Base-by-base conservation (phyloP, 169 alveolate genomes). In the Plasmodium chabaudi region DNA sequence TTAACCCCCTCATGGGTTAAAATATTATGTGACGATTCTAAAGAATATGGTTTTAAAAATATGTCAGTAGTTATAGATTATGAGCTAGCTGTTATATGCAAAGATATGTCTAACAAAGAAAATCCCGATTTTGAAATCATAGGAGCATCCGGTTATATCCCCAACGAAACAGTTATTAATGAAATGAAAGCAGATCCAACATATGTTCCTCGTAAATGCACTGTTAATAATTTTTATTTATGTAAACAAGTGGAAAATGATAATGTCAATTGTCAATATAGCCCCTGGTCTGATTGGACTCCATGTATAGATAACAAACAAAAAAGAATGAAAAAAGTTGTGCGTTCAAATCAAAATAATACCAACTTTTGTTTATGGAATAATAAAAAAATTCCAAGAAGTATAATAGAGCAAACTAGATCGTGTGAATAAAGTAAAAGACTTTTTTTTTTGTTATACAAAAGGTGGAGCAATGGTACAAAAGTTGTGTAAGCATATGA, bases 31-130 rank as follows among this genome's bases (percentile, higher is more conserved):
- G 90, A 82, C 46, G 56, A 82, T 55, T 82, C 90, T 10, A 44
- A 55, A 39, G 72, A 67, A 21, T 12, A 34, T 17, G 90, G 90
- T 13, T 82, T 82, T 70, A 82, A 82, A 82, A 39, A 71, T 42
- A 82, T 82, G 90, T 82, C 90, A 1, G 90, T 82, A 27, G 69
- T 82, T 15, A 82, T 82, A 10, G 90, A 82, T 27, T 82, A 82
- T n/a, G 90, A 82, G 47, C 21, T 82, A 49, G 84, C 86, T 53
- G 90, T 82, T 53, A 12, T 82, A 7, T 82, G 90, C 15, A 55
- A 82, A 59, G 84, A 82, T 4, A 72, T 13, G 69, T 5, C 21
- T 56, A 61, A 65, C 9, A 67, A 65, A 39, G 27, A 25, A 23
- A 27, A 67, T 39, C 65, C 90, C 0, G 90, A 67, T 46, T 68